These are phyloP conservation scores for Aquilaria agallochum DNA, from an alignment of 441 rosid genomes.

Conservation along the genomic window DNA sequence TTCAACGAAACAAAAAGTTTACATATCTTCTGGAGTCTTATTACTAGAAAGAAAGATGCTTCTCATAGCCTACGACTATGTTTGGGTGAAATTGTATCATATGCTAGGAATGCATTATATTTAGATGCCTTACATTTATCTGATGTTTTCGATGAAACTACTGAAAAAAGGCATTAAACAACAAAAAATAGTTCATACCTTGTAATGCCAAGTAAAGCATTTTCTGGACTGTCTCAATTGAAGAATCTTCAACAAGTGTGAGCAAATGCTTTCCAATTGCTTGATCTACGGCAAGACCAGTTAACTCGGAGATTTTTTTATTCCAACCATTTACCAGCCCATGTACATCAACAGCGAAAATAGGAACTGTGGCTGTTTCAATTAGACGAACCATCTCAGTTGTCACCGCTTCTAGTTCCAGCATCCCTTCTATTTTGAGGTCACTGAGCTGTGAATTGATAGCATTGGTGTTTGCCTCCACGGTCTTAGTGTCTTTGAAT, in stretches of 20 bases:
- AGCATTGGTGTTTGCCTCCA: constrained; percentile 41
- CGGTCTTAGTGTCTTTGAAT: constrained; percentile 50
- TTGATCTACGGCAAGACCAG: constrained; percentile 77
- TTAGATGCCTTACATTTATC: no score
- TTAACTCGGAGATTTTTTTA: constrained; percentile 78
- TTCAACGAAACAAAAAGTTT: no score
- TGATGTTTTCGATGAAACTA: no score
- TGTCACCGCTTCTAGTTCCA: constrained; percentile 93
- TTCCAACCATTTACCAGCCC: constrained; percentile 96
- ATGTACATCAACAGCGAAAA: constrained; percentile 84
- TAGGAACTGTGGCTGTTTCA: constrained; percentile 91
- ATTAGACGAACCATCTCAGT: constrained; percentile 93
- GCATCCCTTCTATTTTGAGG: constrained; percentile 76
- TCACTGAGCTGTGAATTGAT: constrained; percentile 68
- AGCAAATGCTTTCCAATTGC: constrained; percentile 89
- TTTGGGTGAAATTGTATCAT: no score
- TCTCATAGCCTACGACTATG: no score
- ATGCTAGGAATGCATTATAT: no score
- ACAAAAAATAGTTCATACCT: constrained; percentile 38
- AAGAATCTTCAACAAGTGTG: constrained; percentile 80
- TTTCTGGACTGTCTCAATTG: constrained; percentile 51
- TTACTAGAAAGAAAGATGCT: no score
- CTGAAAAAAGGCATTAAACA: not conserved
- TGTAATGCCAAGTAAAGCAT: constrained; percentile 78
- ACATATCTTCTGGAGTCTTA: no score